A percentile compares a stretch with the other conserved stretches of the same genome.
These are phyloP conservation scores for Leccinum rimulosum DNA, from an alignment of 768 basidiomycete species.

Conservation along the genomic window DNA sequence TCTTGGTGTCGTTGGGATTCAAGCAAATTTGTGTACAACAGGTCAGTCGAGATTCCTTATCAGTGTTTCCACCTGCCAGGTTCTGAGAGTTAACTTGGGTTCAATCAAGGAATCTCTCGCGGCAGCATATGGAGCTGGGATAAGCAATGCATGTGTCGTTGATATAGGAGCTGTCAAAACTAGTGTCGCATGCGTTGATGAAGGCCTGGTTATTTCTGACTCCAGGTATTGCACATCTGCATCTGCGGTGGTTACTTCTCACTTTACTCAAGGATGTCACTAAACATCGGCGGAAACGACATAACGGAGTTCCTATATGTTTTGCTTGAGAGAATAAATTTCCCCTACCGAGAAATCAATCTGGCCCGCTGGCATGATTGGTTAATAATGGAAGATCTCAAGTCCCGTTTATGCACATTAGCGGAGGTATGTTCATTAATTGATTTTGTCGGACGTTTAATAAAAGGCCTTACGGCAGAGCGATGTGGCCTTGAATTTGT, in stretches of 20 bases:
- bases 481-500: slow-evolving; percentile 86
- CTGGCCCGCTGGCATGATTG: slow-evolving; percentile 80
- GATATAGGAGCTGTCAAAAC: slow-evolving; percentile 87
- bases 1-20: slow-evolving; percentile 83
- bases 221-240: slow-evolving; percentile 60
- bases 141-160: slow-evolving; percentile 93
- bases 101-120: slow-evolving; percentile 77
- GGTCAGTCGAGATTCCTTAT: slow-evolving; percentile 36
- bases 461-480: slow-evolving; percentile 45
- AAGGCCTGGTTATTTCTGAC: slow-evolving; percentile 84
- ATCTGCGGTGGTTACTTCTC: slow-evolving; percentile 2
- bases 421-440: slow-evolving; percentile 62
- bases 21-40: slow-evolving; percentile 92
- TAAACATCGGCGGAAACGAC: slow-evolving; percentile 93
- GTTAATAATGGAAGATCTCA: slow-evolving; percentile 89
- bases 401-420: slow-evolving; percentile 79
- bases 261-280: slow-evolving; percentile 52
- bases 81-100: background rate
- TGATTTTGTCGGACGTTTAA: background rate
- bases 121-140: slow-evolving; percentile 92
- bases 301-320: slow-evolving; percentile 87
- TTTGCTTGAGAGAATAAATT: slow-evolving; percentile 72
- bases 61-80: background rate
- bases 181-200: slow-evolving; percentile 90
- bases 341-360: slow-evolving; percentile 86